These are phyloP conservation scores for Rhododendron molle DNA, from an alignment of 148 eudicot species.

Conservation along the genomic window DNA sequence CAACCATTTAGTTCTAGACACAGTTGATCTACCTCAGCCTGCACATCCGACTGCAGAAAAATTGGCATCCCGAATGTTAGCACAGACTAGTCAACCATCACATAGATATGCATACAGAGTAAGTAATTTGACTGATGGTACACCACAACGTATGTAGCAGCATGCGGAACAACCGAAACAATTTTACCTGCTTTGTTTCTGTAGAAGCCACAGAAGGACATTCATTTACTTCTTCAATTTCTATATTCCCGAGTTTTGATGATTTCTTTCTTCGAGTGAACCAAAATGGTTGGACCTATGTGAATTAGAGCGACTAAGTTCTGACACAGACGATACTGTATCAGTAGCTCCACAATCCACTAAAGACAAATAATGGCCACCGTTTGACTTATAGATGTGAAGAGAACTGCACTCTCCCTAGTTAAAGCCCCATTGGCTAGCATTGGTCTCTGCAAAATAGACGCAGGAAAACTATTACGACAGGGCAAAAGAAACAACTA, in stretches of 20 bases:
- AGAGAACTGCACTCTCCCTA: slow-evolving; percentile 13
- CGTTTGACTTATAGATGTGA: slow-evolving; percentile 2
- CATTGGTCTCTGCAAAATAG: slow-evolving; percentile 16
- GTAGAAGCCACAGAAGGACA: not conserved
- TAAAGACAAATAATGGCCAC: slow-evolving; percentile 9
- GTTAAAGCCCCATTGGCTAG: slow-evolving; percentile 6
- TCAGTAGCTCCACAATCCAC: slow-evolving; percentile 11
- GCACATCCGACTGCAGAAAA: slow-evolving; percentile 39
- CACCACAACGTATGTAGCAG: not conserved
- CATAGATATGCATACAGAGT: not conserved
- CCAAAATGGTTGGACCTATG: slow-evolving; percentile 3
- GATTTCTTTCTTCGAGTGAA: slow-evolving; percentile 7
- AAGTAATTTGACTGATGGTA: not conserved
- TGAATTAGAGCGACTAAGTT: slow-evolving; percentile 22
- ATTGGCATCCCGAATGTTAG: not conserved
- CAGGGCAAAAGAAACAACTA: not conserved
- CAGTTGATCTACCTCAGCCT: slow-evolving; percentile 56
- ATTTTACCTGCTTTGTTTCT: not conserved
- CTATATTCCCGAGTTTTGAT: slow-evolving; percentile 11
- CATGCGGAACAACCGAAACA: not conserved
- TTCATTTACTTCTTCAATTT: not conserved
- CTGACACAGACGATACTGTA: slow-evolving; percentile 23
- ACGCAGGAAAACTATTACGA: not conserved
- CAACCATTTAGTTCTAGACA: slow-evolving; percentile 38
- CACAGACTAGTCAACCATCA: not conserved